These are phyloP conservation scores for Saccharata proteae DNA, from an alignment of 2,329 filamentous ascomycete genomes.

Conservation along the genomic window DNA sequence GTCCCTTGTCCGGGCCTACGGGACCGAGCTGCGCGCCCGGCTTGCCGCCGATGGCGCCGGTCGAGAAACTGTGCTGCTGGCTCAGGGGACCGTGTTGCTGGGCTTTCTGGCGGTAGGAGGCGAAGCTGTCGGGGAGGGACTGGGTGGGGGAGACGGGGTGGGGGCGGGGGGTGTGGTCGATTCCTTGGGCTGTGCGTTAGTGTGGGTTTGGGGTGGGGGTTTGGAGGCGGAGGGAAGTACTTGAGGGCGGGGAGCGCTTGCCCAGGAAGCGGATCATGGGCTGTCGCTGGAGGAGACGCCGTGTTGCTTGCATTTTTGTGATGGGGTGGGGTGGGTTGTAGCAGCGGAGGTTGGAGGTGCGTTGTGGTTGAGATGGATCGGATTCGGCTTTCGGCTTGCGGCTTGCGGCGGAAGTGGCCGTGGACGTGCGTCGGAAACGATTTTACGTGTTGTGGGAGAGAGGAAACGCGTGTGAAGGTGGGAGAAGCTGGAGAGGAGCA, in stretches of 20 bases:
- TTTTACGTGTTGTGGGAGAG: too few species aligned
- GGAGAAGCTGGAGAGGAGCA: too few species aligned
- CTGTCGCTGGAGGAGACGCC: slow-evolving; percentile 34
- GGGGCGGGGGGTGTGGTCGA: slow-evolving; percentile 62
- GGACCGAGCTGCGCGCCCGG: slow-evolving; percentile 61
- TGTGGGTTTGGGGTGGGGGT: slow-evolving; percentile 1
- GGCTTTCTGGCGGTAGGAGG: slow-evolving; percentile 63
- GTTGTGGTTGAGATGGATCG: too few species aligned
- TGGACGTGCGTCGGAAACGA: too few species aligned
- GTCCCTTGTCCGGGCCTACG: slow-evolving; percentile 56
- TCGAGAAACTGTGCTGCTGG: slow-evolving; percentile 19
- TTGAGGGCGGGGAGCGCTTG: slow-evolving; percentile 32
- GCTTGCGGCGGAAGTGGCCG: too few species aligned
- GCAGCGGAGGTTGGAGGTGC: neutral
- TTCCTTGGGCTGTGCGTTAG: slow-evolving; percentile 34
- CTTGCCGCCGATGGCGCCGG: slow-evolving; percentile 42
- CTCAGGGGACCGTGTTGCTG: slow-evolving; percentile 65
- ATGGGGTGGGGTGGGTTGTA: slow-evolving; percentile 4
- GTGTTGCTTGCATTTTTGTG: slow-evolving; percentile 27
- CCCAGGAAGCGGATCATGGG: slow-evolving; percentile 41
- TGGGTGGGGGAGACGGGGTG: slow-evolving; percentile 61
- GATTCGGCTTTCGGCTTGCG: too few species aligned
- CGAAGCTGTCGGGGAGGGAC: slow-evolving; percentile 57
- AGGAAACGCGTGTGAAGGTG: too few species aligned
- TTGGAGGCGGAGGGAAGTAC: slow-evolving; percentile 20